phyloP scores from a whole-genome alignment of 1,284 basidiomycete species.

The Leccinum variabile region DNA sequence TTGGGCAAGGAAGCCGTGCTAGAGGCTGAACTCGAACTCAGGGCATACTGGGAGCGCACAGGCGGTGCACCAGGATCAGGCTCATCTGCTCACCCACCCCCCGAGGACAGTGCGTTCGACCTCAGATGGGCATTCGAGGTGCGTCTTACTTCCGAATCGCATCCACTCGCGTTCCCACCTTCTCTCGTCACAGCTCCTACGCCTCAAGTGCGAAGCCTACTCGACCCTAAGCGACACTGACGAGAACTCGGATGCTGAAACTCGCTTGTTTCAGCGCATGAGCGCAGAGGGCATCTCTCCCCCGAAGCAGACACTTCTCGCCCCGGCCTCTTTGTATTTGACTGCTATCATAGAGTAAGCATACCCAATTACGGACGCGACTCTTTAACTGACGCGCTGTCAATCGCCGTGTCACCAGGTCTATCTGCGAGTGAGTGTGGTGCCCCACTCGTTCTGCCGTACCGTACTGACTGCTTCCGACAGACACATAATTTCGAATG shows the following conservation, averaged over 20 bases:
- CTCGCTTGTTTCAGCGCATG: conserved; percentile 59
- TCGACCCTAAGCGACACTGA: conserved; percentile 81
- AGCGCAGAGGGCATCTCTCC: conserved; percentile 42
- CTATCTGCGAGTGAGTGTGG: conserved; percentile 77
- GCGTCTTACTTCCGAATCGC: conserved; percentile 28
- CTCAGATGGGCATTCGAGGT: conserved; percentile 77
- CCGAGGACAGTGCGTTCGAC: conserved; percentile 59
- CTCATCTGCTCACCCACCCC: conserved; percentile 33
- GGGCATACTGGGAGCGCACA: conserved; percentile 80
- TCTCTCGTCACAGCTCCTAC: conserved; percentile 53
- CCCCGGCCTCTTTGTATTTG: conserved; percentile 83
- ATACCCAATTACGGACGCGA: conserved; percentile 11
- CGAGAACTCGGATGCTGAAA: conserved; percentile 68
- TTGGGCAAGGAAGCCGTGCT: conserved; percentile 88
- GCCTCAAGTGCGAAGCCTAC: conserved; percentile 81
- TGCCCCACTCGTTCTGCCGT: neutral
- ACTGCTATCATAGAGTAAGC: conserved; percentile 92
- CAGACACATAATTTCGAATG: conserved; percentile 81
- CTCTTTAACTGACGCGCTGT: conserved; percentile 23
- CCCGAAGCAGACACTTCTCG: conserved; percentile 61
- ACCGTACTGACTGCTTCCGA: conserved; percentile 8
- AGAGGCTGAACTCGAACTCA: conserved; percentile 88
- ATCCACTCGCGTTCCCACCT: conserved; percentile 6
- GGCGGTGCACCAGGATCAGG: conserved; percentile 40
- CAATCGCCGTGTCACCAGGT: conserved; percentile 44